Conservation (phyloP, 164 flowering plant species). For the Berberis vulgaris region DNA sequence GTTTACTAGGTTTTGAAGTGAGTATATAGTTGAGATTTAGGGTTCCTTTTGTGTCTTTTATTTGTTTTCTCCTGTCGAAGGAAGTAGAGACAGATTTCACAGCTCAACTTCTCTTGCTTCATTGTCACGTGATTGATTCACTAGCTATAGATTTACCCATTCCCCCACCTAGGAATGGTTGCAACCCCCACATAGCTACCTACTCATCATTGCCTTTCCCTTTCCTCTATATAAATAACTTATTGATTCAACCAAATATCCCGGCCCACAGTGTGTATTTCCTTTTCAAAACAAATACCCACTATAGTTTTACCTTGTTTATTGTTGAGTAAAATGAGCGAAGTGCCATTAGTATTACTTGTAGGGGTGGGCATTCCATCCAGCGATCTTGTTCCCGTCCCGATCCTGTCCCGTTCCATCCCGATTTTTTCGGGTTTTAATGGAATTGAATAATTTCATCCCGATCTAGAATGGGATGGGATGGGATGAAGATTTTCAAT, state of each 20-base stretch:
- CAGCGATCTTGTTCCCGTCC: no score
- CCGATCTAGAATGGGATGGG: no score
- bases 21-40: background rate
- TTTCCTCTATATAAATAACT: background rate
- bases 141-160: background rate
- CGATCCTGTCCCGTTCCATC: no score
- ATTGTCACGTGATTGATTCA: background rate
- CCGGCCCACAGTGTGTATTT: no score
- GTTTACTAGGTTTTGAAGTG: background rate
- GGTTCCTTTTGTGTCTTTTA: background rate
- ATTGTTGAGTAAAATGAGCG: no score
- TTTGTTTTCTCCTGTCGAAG: conserved; percentile 1
- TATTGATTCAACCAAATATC: no score
- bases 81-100: background rate
- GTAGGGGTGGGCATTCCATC: conserved; percentile 55
- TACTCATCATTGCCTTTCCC: background rate
- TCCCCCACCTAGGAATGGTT: background rate
- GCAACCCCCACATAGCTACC: background rate
- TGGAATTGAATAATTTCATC: no score
- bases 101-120: background rate
- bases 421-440: no score
- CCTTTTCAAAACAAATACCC: no score
- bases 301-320: no score
- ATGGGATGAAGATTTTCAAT: no score
- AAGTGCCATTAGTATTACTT: no score